Conservation (phyloP, 345 rosid species). For the Arabidopsis suecica region DNA sequence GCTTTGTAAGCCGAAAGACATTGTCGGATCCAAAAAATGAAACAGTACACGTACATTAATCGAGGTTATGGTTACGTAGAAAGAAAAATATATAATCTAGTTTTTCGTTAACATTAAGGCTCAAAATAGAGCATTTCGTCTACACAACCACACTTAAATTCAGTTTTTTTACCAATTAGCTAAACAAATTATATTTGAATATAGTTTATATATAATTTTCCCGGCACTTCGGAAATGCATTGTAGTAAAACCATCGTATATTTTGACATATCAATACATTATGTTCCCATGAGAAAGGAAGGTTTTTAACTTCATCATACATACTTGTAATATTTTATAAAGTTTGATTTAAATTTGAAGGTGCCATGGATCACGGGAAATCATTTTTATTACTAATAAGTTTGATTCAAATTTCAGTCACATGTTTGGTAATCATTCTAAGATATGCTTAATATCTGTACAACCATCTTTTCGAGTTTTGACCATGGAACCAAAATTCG, state of each 20-base stretch:
- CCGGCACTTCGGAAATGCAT: not conserved
- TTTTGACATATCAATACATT: not conserved
- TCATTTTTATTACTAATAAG: not conserved
- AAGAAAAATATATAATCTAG: no score
- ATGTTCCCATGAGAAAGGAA: conserved; percentile 2
- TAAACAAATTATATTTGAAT: no score
- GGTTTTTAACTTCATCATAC: not conserved
- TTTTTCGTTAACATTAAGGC: no score
- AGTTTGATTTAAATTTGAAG: not conserved
- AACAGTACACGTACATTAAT: no score
- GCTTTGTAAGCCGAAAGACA: no score
- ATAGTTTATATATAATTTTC: not conserved
- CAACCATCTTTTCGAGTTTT: not conserved
- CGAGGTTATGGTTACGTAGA: no score
- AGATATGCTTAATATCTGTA: conserved; percentile 24
- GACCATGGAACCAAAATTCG: not conserved
- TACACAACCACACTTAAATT: not conserved
- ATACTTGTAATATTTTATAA: not conserved
- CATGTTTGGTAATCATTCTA: conserved; percentile 23
- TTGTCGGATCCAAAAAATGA: no score
- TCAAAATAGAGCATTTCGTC: no score
- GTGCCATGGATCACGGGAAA: conserved; percentile 9
- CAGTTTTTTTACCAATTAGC: not conserved
- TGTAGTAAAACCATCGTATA: not conserved
- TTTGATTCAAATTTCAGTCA: not conserved